phyloP scores from a whole-genome alignment of 495 filamentous ascomycete species.

The Neurospora africana region DNA sequence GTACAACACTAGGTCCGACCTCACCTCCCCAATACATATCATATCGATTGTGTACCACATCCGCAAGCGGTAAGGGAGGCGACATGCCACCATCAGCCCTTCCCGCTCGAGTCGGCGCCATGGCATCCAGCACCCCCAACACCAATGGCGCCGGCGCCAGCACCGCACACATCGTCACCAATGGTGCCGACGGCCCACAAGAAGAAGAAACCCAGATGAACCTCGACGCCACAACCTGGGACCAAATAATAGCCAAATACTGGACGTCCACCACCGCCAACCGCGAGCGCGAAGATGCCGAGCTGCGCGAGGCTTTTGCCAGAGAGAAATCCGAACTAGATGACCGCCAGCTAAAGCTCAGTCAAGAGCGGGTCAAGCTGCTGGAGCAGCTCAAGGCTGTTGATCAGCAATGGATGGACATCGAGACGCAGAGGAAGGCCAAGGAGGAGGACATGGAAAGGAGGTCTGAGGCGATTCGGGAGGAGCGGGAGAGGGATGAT shows the following conservation, averaged over 20 bases:
- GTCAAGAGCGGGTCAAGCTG: constrained; percentile 2
- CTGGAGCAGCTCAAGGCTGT: constrained; percentile 3
- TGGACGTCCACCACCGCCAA: constrained; percentile 7
- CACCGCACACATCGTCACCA: not conserved
- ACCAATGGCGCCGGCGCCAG: not conserved
- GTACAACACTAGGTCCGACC: not conserved
- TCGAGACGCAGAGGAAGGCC: not conserved
- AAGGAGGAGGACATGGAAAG: not conserved
- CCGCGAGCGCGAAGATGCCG: constrained; percentile 11
- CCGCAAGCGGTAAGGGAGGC: not conserved
- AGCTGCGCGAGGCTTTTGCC: not conserved
- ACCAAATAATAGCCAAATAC: constrained; percentile 20
- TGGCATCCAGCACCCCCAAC: not conserved
- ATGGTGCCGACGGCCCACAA: not conserved
- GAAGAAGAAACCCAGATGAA: not conserved
- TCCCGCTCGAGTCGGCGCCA: not conserved
- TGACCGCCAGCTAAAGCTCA: not conserved
- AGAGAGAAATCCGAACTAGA: not conserved
- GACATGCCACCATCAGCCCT: not conserved
- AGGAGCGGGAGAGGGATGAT: constrained; percentile 5
- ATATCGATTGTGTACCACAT: not conserved
- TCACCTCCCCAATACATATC: not conserved
- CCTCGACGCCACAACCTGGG: constrained; percentile 7
- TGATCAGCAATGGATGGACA: not conserved
- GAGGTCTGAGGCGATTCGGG: not conserved